Evolutionary conservation across 768 basidiomycete species (phyloP), one percentile per base, ranked within the genome.

Genomic region (Tulasnella sp.): DNA sequence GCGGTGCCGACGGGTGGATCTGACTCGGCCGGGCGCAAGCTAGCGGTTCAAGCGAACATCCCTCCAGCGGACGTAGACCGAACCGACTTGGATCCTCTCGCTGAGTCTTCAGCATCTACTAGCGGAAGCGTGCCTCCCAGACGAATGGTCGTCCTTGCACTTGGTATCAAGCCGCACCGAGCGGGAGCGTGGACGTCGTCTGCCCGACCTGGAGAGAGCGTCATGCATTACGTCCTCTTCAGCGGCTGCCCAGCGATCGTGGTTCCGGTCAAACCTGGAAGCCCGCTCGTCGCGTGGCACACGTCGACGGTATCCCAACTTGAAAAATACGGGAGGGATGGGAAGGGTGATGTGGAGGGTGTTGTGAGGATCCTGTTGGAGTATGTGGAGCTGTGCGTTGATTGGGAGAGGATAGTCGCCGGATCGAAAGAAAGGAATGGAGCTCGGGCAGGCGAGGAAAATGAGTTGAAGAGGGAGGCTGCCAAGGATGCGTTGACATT

Each of bases 271-370:
- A 90, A 89, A 83, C 81, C 87, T 10, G 91, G 91, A 38, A 89
- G 89, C 56, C 91, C 91, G 27, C 86, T 92, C 48, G 82, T 91
- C 38, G 89, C 90, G 12, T 92, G 91, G 91, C 90, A 91, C 82
- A 85, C 87, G 27, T 84, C 91, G 79, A 92, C 91, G 3, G 85
- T 92, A 36, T 88, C 89, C 81, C 84, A 89, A 75, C 83, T 92
- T 19, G 91, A 90, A 89, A 85, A 88, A 80, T 84, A 91, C 36
- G 87, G 85, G 31, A 83, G 79, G 31, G 83, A 83, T 62, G 82
- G 81, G 27, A 86, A 86, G 27, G 85, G 84, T 79, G 90, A 84
- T 79, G 90, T 89, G 80, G 86, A 88, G 80, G 90, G 89, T 3
- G 86, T 91, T 24, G 87, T 90, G 21, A 84, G 86, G 78, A 88